These are phyloP conservation scores for Phaseolus lunatus DNA, from an alignment of 306 rosid genomes.

Conservation along the genomic window DNA sequence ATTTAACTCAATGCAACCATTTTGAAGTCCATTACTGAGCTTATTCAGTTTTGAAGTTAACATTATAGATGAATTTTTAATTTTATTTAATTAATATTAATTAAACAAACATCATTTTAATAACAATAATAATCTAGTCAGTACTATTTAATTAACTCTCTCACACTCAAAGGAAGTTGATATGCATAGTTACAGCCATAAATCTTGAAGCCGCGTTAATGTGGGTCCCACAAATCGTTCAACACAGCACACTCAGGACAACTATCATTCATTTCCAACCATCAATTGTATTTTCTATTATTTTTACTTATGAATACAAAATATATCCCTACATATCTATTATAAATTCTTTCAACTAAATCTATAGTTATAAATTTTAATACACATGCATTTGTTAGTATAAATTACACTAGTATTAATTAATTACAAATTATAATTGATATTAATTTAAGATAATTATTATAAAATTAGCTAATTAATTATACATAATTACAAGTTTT, in stretches of 20 bases:
- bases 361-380: too few relatives aligned
- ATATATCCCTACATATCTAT: background rate
- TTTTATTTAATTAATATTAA: background rate
- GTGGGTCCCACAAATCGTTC: slow-evolving; percentile 46
- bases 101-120: background rate
- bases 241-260: background rate
- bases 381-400: too few relatives aligned
- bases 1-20: too few relatives aligned
- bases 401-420: too few relatives aligned
- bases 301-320: background rate
- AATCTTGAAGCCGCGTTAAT: slow-evolving; percentile 40
- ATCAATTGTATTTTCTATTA: background rate
- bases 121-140: background rate
- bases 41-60: too few relatives aligned
- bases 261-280: slow-evolving; percentile 22
- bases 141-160: background rate
- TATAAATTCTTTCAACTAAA: background rate
- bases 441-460: too few relatives aligned
- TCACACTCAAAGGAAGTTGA: background rate
- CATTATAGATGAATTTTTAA: background rate
- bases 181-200: background rate
- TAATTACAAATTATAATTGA: too few relatives aligned
- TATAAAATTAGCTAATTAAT: too few relatives aligned
- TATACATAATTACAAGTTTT: too few relatives aligned
- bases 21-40: too few relatives aligned